Conservation (phyloP, 2,329 filamentous ascomycete species). For the Colletotrichum gloeosporioides region DNA sequence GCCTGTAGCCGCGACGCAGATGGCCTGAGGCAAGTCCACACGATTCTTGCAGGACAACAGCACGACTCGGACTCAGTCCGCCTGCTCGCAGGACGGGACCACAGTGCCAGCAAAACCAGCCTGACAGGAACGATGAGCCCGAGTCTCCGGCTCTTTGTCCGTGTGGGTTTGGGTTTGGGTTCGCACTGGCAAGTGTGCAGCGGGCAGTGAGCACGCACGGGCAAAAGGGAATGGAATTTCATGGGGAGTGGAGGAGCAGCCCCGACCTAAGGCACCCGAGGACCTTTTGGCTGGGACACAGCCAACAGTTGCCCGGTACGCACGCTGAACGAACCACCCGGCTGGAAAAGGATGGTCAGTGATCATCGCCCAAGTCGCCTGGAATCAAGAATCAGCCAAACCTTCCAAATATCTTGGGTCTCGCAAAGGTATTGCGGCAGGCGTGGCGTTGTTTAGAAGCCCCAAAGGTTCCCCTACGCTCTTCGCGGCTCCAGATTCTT, state of each 20-base stretch:
- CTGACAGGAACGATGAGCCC: not conserved
- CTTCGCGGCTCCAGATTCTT: not conserved
- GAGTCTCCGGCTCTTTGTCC: slow-evolving; percentile 10
- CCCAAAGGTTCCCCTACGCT: not conserved
- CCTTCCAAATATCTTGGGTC: not conserved
- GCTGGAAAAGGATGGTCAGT: slow-evolving; percentile 5
- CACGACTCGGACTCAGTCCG: not conserved
- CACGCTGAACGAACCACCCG: slow-evolving; percentile 7
- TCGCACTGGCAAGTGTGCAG: not conserved
- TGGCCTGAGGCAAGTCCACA: not conserved
- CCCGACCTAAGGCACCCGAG: not conserved
- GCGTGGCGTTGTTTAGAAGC: not conserved
- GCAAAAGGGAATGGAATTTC: not conserved
- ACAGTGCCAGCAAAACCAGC: not conserved
- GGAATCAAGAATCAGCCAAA: not conserved
- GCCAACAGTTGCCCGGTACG: not conserved
- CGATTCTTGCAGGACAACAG: not conserved
- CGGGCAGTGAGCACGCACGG: not conserved
- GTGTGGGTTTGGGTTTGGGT: not conserved
- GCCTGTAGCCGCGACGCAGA: not conserved
- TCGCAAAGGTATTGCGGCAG: not conserved
- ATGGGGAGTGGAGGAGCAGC: not conserved
- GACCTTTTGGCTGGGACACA: not conserved
- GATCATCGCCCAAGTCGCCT: not conserved
- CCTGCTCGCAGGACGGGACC: not conserved